phyloP scores from a whole-genome alignment of 306 rosid species.

The Lablab purpureus region DNA sequence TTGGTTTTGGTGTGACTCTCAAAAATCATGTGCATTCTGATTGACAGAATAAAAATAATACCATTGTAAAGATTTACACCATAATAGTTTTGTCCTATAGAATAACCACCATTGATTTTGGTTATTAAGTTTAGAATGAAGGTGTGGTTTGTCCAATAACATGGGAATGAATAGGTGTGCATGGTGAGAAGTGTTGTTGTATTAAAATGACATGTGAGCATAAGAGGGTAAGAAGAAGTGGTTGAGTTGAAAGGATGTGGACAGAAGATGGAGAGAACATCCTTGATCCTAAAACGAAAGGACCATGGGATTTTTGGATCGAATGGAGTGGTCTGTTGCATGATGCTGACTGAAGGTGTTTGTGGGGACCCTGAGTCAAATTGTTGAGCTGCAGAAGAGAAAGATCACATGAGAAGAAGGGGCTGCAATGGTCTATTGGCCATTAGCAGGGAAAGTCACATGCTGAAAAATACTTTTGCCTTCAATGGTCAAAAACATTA shows the following conservation, averaged over 20 bases:
- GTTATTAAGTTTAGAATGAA: conserved; percentile 5
- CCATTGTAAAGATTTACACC: neutral
- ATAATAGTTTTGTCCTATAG: neutral
- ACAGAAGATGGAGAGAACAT: conserved; percentile 30
- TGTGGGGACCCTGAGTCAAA: conserved; percentile 47
- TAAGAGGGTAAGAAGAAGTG: conserved; percentile 9
- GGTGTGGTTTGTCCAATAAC: neutral
- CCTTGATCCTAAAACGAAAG: conserved; percentile 27
- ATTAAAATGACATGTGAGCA: neutral
- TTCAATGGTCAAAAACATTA: neutral
- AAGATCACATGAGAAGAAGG: conserved; percentile 40
- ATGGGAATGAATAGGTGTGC: neutral
- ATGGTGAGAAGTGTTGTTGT: conserved; percentile 21
- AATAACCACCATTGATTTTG: neutral
- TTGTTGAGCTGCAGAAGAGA: conserved; percentile 8
- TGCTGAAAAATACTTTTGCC: conserved; percentile 38
- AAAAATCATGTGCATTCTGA: too few species aligned
- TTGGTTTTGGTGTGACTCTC: too few species aligned
- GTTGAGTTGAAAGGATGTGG: conserved; percentile 24
- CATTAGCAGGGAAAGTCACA: conserved; percentile 43
- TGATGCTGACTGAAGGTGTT: conserved; percentile 30
- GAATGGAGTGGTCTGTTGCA: conserved; percentile 11
- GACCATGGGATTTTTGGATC: conserved; percentile 7
- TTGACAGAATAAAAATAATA: too few species aligned
- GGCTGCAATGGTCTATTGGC: neutral